Percentiles rank a stretch among this genome's conserved stretches.
Conservation (phyloP, 169 alveolate genomes). For the Plasmodium reichenowi region DNA sequence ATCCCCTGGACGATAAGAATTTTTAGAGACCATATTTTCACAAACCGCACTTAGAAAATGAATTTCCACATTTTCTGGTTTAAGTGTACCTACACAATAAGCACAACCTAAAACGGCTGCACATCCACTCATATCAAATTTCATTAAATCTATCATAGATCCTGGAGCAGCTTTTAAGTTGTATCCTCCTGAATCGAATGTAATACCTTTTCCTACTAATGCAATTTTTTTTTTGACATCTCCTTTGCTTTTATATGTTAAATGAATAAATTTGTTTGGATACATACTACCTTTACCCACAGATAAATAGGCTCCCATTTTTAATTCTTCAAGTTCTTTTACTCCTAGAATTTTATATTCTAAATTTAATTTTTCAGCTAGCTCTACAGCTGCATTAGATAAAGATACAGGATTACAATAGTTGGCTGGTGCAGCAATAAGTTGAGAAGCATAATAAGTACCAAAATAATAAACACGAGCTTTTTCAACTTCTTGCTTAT, state of each 20-base stretch:
- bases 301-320: conserved; percentile 91
- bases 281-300: conserved; percentile 92
- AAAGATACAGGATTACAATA: conserved; percentile 87
- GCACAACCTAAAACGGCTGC: conserved; percentile 94
- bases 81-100: conserved; percentile 84
- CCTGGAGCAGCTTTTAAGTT: conserved; percentile 89
- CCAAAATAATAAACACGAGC: conserved; percentile 42
- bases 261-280: conserved; percentile 91
- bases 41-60: conserved; percentile 91
- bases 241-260: conserved; percentile 84
- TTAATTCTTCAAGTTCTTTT: conserved; percentile 87
- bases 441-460: conserved; percentile 81
- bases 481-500: conserved; percentile 24
- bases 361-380: conserved; percentile 84
- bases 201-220: conserved; percentile 95
- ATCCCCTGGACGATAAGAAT: conserved; percentile 95
- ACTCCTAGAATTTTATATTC: conserved; percentile 83
- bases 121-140: conserved; percentile 92
- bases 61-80: conserved; percentile 89
- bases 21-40: conserved; percentile 93
- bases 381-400: conserved; percentile 81
- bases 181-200: conserved; percentile 95
- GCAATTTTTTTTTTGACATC: conserved; percentile 85
- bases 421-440: conserved; percentile 89
- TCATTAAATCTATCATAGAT: conserved; percentile 86